Percentiles rank a stretch among this genome's conserved stretches.
Conservation (phyloP, 1,139 yeast genomes). For the Yamadazyma kanchanaburiensis region DNA sequence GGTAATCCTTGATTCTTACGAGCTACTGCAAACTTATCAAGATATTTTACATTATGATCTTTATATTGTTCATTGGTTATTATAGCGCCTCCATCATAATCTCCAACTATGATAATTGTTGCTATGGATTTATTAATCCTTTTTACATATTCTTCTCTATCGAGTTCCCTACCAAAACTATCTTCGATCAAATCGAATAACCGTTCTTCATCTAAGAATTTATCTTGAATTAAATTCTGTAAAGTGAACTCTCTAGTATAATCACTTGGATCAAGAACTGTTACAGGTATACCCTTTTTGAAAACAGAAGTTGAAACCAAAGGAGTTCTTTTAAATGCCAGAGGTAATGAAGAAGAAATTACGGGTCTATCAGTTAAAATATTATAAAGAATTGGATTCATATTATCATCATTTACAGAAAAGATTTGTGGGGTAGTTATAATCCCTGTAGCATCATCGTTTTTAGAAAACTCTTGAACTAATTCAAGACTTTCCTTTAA, state of each 20-base stretch:
- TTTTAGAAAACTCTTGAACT: slow-evolving; percentile 27
- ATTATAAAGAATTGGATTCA: slow-evolving; percentile 84
- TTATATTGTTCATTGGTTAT: slow-evolving; percentile 64
- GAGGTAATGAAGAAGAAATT: slow-evolving; percentile 90
- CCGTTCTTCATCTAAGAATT: slow-evolving; percentile 52
- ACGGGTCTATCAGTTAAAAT: slow-evolving; percentile 87
- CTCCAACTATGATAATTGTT: slow-evolving; percentile 80
- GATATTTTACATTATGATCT: slow-evolving; percentile 50
- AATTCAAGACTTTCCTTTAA: slow-evolving; percentile 44
- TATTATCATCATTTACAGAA: slow-evolving; percentile 42
- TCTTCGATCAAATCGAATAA: slow-evolving; percentile 66
- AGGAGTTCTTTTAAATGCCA: slow-evolving; percentile 62
- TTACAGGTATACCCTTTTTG: slow-evolving; percentile 72
- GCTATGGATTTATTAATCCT: slow-evolving; percentile 69
- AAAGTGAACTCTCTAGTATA: slow-evolving; percentile 35
- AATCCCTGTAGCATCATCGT: slow-evolving; percentile 45
- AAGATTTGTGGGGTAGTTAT: slow-evolving; percentile 41
- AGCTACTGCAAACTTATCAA: slow-evolving; percentile 91
- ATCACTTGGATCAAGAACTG: slow-evolving; percentile 38
- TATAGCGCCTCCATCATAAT: slow-evolving; percentile 93
- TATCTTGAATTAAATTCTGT: slow-evolving; percentile 42
- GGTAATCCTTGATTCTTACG: slow-evolving; percentile 83
- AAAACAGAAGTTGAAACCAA: slow-evolving; percentile 72
- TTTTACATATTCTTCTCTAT: slow-evolving; percentile 58
- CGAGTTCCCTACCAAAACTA: slow-evolving; percentile 72